Evolutionary conservation across 1,284 basidiomycete genomes (phyloP).

Genomic region (Trametes versicolor): DNA sequence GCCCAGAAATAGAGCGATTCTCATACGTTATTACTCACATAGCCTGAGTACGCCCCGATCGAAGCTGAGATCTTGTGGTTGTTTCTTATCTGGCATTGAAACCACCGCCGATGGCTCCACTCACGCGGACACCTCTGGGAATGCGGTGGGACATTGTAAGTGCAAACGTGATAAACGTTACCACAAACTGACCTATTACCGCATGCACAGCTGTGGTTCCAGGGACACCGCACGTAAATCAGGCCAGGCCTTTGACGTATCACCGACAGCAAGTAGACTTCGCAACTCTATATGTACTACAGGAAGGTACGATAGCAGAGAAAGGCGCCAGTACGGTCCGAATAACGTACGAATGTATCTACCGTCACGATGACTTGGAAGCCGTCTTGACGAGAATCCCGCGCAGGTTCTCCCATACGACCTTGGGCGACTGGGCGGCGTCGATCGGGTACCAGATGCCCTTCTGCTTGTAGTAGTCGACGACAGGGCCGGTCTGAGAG

Average conservation of each 20-base stretch:
- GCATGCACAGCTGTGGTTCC: not conserved
- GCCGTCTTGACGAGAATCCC: conserved; percentile 59
- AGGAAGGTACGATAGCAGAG: conserved; percentile 28
- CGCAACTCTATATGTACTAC: conserved; percentile 28
- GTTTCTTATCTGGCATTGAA: not conserved
- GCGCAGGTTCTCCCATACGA: conserved; percentile 90
- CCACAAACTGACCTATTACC: not conserved
- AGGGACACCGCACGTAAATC: not conserved
- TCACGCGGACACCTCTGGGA: not conserved
- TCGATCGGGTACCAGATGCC: conserved; percentile 92
- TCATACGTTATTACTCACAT: not conserved
- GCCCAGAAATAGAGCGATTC: not conserved
- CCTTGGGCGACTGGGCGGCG: conserved; percentile 90
- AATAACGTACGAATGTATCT: conserved; percentile 22
- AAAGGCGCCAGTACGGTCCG: conserved; percentile 25
- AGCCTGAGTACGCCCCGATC: not conserved
- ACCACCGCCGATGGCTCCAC: not conserved
- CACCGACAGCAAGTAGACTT: conserved; percentile 14
- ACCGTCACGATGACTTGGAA: conserved; percentile 33
- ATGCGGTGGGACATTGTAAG: not conserved
- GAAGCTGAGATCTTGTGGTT: not conserved
- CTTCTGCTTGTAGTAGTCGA: conserved; percentile 96
- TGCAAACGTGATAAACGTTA: not conserved
- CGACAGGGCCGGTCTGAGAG: conserved; percentile 92
- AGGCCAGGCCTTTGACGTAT: not conserved